These are phyloP conservation scores for Linnemannia elongata DNA, from an alignment of 192 early-diverging fungal genomes.

Conservation along the genomic window DNA sequence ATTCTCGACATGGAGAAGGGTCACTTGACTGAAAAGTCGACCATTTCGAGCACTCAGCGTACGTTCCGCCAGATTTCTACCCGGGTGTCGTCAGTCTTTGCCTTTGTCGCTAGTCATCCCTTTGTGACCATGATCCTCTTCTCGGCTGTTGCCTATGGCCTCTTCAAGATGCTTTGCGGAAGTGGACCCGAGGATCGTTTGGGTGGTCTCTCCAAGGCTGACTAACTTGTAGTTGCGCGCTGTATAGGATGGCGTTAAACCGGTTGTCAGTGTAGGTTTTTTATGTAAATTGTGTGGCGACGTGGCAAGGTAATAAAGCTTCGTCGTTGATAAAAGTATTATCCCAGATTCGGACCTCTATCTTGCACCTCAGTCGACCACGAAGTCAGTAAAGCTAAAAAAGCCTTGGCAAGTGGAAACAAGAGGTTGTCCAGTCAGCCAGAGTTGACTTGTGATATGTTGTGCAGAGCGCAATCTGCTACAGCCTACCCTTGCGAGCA, in stretches of 20 bases:
- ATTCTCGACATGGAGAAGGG: conserved; percentile 35
- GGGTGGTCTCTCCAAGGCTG: conserved; percentile 36
- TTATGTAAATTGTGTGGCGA: background rate
- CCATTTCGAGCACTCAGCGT: conserved; percentile 28
- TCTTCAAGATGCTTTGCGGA: conserved; percentile 28
- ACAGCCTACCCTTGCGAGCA: background rate
- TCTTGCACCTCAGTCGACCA: background rate
- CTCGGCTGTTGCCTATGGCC: conserved; percentile 11
- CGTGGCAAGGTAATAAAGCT: conserved; percentile 9
- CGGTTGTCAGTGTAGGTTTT: too few species aligned
- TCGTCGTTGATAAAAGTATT: background rate
- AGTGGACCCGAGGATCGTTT: conserved; percentile 17
- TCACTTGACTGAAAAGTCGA: conserved; percentile 28
- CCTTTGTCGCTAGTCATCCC: conserved; percentile 21
- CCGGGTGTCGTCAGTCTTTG: conserved; percentile 17
- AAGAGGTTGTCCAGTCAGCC: too few species aligned
- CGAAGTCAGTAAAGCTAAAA: background rate
- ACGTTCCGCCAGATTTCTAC: conserved; percentile 20
- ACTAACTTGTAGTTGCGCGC: conserved; percentile 5
- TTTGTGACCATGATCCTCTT: conserved; percentile 18
- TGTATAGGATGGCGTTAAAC: background rate
- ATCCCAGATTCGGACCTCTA: too few species aligned
- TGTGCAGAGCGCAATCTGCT: too few species aligned
- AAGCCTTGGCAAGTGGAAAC: too few species aligned
- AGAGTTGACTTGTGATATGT: too few species aligned